Base-by-base conservation (phyloP, 495 filamentous ascomycete species). In the Evernia prunastri region DNA sequence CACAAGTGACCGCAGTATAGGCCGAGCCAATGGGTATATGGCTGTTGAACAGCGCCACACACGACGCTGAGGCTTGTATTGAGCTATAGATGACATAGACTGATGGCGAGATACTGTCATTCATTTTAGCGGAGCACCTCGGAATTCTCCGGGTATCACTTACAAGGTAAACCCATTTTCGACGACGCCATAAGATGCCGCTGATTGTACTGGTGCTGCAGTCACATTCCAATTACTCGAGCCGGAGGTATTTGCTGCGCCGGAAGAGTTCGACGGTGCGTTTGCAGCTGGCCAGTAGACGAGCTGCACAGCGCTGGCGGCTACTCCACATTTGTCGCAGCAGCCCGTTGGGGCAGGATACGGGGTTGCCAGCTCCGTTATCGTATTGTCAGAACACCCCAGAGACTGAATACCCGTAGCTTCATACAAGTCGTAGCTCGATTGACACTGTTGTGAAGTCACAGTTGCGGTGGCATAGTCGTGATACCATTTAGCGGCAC, bases 11-110 rank as follows among this genome's bases (percentile, higher is more conserved):
- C 29, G 36, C 43, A 5, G 45, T 58, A 43, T 60, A n/a, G 18
- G 33, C 27, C 25, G 58, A 37, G 13, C 47, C 58, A 17, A 66
- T 40, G 31, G 42, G 42, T 33, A 42, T 61, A 10, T 56, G 42
- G 40, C 63, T 65, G 27, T 51, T 59, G 13, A 61, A 23, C 3
- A 53, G 45, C 12, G 63, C 63, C 10, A 66, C 58, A 43, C 63
- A 66, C 25, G 45, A 61, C 13, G 63, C 58, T 39, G 31, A 27
- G 27, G 63, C 63, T 8, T 36, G 35, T 12, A 66, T 56, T 12
- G 49, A 49, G 33, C n/a, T 60, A 29, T 66, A 66, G 4, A 56
- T 53, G 17, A 66, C 63, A 53, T 66, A 66, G 25, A 61, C 63
- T 36, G 63, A 66, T 17, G 63, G 63, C 25, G 57, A 66, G 27